Evolutionary conservation across 164 flowering plant genomes (phyloP).

Genomic region (Cinnamomum micranthum): DNA sequence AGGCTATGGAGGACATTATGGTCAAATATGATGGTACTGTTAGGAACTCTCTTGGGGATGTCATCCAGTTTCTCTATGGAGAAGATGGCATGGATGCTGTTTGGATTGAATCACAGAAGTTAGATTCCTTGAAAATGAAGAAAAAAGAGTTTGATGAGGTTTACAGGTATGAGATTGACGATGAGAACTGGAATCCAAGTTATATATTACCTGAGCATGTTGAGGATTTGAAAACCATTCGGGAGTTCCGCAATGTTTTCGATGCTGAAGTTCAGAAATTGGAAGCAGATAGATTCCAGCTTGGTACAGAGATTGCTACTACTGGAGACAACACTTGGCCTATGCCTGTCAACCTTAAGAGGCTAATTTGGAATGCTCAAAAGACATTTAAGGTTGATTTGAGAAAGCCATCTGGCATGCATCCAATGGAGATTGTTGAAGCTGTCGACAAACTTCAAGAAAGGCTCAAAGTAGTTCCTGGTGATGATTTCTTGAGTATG

Average conservation of each 20-base stretch:
- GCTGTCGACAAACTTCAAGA: slow-evolving; percentile 96
- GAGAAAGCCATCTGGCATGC: slow-evolving; percentile 89
- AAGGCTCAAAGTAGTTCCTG: slow-evolving; percentile 90
- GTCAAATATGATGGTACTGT: slow-evolving; percentile 99
- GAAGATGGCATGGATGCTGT: slow-evolving; percentile 99
- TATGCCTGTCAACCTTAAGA: slow-evolving; percentile 88
- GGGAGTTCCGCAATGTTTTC: slow-evolving; percentile 71
- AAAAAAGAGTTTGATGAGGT: slow-evolving; percentile 64
- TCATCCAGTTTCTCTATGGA: slow-evolving; percentile 94
- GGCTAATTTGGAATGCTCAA: slow-evolving; percentile 94
- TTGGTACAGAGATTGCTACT: slow-evolving; percentile 93
- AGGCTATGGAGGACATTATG: slow-evolving; percentile 99
- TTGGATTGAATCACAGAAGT: slow-evolving; percentile 90
- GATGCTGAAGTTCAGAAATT: slow-evolving; percentile 94
- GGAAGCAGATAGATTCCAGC: slow-evolving; percentile 78
- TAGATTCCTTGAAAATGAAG: slow-evolving; percentile 88
- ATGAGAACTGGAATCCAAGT: slow-evolving; percentile 76
- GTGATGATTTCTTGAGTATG: slow-evolving; percentile 79
- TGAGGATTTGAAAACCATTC: slow-evolving; percentile 59
- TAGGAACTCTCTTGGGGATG: slow-evolving; percentile 93
- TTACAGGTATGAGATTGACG: slow-evolving; percentile 74
- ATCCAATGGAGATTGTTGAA: slow-evolving; percentile 96
- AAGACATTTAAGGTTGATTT: slow-evolving; percentile 89
- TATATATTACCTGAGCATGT: slow-evolving; percentile 82
- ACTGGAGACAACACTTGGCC: slow-evolving; percentile 93